These are phyloP conservation scores for Oldenlandia corymbosa DNA, from an alignment of 257 asterid genomes.

Conservation along the genomic window DNA sequence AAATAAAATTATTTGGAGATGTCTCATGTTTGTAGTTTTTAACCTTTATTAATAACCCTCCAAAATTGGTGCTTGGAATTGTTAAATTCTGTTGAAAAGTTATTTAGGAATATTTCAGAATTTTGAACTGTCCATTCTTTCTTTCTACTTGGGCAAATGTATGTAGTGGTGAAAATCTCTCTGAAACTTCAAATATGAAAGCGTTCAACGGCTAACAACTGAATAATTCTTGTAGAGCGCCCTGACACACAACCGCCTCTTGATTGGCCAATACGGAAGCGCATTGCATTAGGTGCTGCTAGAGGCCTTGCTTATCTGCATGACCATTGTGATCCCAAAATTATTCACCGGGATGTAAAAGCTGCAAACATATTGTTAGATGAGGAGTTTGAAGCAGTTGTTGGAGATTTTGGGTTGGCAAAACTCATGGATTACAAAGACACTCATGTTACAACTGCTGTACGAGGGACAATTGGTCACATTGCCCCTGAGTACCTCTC, in stretches of 20 bases:
- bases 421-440: slow-evolving; percentile 95
- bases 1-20: neutral
- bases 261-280: slow-evolving; percentile 71
- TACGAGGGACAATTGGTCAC: slow-evolving; percentile 83
- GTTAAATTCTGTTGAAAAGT: too few relatives aligned
- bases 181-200: neutral
- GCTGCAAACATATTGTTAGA: slow-evolving; percentile 84
- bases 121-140: neutral
- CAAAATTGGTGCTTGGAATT: too few relatives aligned
- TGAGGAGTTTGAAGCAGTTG: slow-evolving; percentile 92
- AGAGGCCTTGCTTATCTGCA: slow-evolving; percentile 92
- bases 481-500: slow-evolving; percentile 84
- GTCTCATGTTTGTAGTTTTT: too few relatives aligned
- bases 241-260: slow-evolving; percentile 63
- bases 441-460: slow-evolving; percentile 89
- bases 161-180: neutral
- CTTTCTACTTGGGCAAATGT: neutral
- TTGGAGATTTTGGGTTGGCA: slow-evolving; percentile 92
- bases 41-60: too few relatives aligned
- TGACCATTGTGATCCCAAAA: slow-evolving; percentile 85
- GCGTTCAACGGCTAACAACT: slow-evolving; percentile 8
- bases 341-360: slow-evolving; percentile 87
- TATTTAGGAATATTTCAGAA: too few relatives aligned
- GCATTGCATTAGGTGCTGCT: slow-evolving; percentile 80
- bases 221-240: slow-evolving; percentile 43